Base-by-base conservation (phyloP, 2,329 filamentous ascomycete species). In the Fusarium mundagurra region DNA sequence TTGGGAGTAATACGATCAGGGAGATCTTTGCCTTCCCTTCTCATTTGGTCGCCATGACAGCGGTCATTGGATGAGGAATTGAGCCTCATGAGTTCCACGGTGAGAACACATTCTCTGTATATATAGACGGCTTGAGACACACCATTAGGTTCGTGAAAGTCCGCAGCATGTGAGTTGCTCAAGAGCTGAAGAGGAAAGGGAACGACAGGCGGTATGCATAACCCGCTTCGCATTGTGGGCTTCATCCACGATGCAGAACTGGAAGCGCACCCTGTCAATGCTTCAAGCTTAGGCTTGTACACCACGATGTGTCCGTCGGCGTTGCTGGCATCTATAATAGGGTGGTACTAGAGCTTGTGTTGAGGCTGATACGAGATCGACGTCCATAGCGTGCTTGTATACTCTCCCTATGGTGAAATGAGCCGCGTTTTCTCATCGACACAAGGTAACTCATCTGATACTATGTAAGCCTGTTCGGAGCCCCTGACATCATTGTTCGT, bases 331-430 rank as follows among this genome's bases (percentile, higher is more conserved):
- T 24, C n/a, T 44, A 24, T 18, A 43, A 22, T 44, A n/a, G 16
- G 16, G 41, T 36, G 72, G 60, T 43, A 64, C 73, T 16, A 59
- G 55, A 3, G 59, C 50, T 43, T 70, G 67, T 22, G 69, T 62
- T 16, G 57, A 66, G 10, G 62, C 70, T 5, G 34, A 64, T 20
- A 69, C 66, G 47, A 69, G 64, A 24, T 81, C 80, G 27, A 82
- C 63, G 9, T 80, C 80, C 79, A 81, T 80, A 4, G 78, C 76
- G 22, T 80, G 27, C 38, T 76, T 38, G 64, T 33, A 24, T 68
- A 44, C 3, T 6, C 39, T 6, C 39, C 22, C 22, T 13, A n/a
- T 43, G 8, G 22, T n/a, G 13, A 16, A 4, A n/a, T 43, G 39
- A 17, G 10, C n/a, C 14, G 6, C n/a, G 0, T 2, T 24, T n/a